Percentiles rank a stretch among this genome's conserved stretches.
Evolutionary conservation across 1,139 yeast species (phyloP).

Genomic region (Pichia terricola): DNA sequence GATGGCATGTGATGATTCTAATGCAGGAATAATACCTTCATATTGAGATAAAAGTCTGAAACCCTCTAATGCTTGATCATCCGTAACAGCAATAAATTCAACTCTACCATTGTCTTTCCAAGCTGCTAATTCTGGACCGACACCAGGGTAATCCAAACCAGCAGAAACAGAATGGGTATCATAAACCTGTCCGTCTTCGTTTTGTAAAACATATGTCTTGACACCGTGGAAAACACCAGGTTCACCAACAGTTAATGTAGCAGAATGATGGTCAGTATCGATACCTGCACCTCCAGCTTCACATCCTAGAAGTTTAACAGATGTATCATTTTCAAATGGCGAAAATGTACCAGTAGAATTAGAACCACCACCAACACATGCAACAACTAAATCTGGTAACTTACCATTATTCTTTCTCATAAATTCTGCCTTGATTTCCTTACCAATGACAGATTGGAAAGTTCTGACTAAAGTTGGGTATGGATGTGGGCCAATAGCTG

Average conservation of each 20-base stretch:
- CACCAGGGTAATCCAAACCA: slow-evolving; percentile 98
- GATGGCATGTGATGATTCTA: slow-evolving; percentile 94
- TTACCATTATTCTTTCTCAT: slow-evolving; percentile 66
- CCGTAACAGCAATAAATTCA: slow-evolving; percentile 81
- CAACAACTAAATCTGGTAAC: slow-evolving; percentile 88
- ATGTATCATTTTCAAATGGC: slow-evolving; percentile 75
- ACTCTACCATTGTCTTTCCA: slow-evolving; percentile 97
- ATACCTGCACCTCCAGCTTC: slow-evolving; percentile 99
- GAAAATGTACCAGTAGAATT: slow-evolving; percentile 94
- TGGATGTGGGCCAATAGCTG: slow-evolving; percentile 99
- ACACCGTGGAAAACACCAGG: slow-evolving; percentile 99
- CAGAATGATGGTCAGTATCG: slow-evolving; percentile 79
- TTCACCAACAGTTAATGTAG: slow-evolving; percentile 83
- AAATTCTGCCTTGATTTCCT: slow-evolving; percentile 89
- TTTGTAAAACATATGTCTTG: slow-evolving; percentile 84
- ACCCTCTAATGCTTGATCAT: slow-evolving; percentile 86
- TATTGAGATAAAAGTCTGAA: slow-evolving; percentile 81
- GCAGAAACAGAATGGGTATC: slow-evolving; percentile 98
- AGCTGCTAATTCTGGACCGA: slow-evolving; percentile 93
- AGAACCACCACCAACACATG: slow-evolving; percentile 99
- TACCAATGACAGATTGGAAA: slow-evolving; percentile 94
- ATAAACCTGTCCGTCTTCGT: slow-evolving; percentile 87
- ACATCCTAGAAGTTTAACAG: slow-evolving; percentile 80
- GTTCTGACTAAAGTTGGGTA: slow-evolving; percentile 97
- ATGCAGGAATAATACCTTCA: slow-evolving; percentile 97